phyloP scores from a whole-genome alignment of 2,329 filamentous ascomycete genomes.

The Hypoxylon sp. region DNA sequence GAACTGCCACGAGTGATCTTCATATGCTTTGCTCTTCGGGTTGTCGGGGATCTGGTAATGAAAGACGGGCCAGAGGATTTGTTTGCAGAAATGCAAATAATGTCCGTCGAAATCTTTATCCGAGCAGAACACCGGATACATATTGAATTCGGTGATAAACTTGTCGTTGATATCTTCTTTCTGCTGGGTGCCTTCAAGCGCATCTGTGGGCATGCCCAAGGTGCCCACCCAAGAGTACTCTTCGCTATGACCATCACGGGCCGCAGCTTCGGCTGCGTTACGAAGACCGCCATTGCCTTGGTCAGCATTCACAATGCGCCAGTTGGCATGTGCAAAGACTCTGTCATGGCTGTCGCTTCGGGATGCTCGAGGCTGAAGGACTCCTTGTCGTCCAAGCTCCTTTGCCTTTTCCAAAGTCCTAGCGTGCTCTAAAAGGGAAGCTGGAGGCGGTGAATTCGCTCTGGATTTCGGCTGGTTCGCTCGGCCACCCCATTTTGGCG shows the following conservation, averaged over 20 bases:
- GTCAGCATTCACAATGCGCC: conserved; percentile 86
- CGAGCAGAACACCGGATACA: conserved; percentile 85
- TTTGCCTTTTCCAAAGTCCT: conserved; percentile 70
- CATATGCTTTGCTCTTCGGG: conserved; percentile 97
- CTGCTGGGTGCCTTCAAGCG: conserved; percentile 78
- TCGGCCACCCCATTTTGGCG: conserved; percentile 82
- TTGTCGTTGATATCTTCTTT: conserved; percentile 88
- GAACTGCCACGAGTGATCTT: conserved; percentile 96
- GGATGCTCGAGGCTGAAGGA: conserved; percentile 68
- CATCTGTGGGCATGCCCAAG: conserved; percentile 93
- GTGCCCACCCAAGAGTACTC: conserved; percentile 94
- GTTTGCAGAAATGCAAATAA: conserved; percentile 97
- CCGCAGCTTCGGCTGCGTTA: conserved; percentile 86
- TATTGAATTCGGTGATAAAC: conserved; percentile 85
- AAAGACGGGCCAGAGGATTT: conserved; percentile 97
- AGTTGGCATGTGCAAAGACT: conserved; percentile 83
- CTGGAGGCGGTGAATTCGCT: conserved; percentile 80
- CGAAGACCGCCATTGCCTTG: conserved; percentile 94
- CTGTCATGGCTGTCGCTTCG: conserved; percentile 76
- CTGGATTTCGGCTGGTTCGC: conserved; percentile 85
- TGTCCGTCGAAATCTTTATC: conserved; percentile 96
- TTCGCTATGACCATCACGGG: conserved; percentile 75
- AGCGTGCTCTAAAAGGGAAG: conserved; percentile 80
- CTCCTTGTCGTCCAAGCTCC: conserved; percentile 70
- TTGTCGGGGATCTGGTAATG: conserved; percentile 99